Percentiles rank a stretch among this genome's conserved stretches.
Evolutionary conservation across 1,284 basidiomycete genomes (phyloP).

Genomic region (Trichosporon ovoides): DNA sequence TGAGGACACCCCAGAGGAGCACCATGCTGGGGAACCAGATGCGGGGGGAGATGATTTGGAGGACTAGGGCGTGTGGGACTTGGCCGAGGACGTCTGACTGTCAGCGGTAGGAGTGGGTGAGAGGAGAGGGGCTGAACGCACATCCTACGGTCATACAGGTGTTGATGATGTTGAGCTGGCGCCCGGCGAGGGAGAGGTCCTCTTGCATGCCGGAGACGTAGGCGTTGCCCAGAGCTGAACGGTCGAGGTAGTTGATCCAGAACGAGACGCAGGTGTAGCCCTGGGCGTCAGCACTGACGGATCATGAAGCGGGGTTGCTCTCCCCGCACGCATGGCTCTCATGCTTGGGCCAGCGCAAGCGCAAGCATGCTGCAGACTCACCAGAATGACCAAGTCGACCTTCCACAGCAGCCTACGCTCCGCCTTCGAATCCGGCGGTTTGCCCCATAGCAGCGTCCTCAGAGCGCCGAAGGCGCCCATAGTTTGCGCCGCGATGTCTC

Average conservation of each 20-base stretch:
- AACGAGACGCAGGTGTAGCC: slow-evolving; percentile 3
- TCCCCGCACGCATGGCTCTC: too few relatives aligned
- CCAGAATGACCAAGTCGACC: slow-evolving; percentile 6
- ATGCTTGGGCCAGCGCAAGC: too few relatives aligned
- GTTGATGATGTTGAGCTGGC: slow-evolving; percentile 1
- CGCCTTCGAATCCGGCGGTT: neutral
- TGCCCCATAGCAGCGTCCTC: slow-evolving; percentile 2
- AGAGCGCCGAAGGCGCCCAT: neutral
- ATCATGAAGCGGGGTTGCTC: too few relatives aligned
- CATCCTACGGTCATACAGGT: slow-evolving; percentile 9
- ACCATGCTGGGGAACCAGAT: slow-evolving; percentile 1
- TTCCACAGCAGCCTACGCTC: slow-evolving; percentile 10
- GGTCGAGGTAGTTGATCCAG: slow-evolving; percentile 10
- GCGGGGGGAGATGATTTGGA: neutral
- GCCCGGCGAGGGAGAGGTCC: slow-evolving; percentile 3
- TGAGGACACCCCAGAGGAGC: slow-evolving; percentile 15
- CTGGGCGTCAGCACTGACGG: neutral
- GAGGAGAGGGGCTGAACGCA: neutral
- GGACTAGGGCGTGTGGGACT: neutral
- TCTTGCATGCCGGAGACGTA: slow-evolving; percentile 14
- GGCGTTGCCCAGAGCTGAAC: neutral
- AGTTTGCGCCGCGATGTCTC: neutral
- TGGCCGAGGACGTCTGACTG: slow-evolving; percentile 3
- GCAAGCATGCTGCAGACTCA: too few relatives aligned
- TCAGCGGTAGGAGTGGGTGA: neutral